Evolutionary conservation across 2,329 filamentous ascomycete species (phyloP).

Genomic region (Metarhizium anisopliae): DNA sequence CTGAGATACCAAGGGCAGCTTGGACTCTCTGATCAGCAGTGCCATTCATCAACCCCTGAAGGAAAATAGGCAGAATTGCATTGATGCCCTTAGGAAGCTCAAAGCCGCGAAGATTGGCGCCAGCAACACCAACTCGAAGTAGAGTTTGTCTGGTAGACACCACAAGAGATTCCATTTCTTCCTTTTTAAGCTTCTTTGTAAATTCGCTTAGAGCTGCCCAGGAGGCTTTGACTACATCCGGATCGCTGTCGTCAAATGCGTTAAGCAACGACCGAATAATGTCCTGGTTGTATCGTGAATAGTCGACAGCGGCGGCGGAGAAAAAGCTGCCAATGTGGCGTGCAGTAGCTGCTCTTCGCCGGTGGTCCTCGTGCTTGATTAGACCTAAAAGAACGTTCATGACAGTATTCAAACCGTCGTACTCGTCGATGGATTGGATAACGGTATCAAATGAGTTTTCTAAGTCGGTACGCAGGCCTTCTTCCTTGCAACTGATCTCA

Average conservation of each 20-base stretch:
- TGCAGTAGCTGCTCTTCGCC: constrained; percentile 68
- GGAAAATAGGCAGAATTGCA: constrained; percentile 89
- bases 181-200: constrained; percentile 84
- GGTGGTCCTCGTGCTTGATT: constrained; percentile 88
- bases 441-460: constrained; percentile 80
- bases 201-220: constrained; percentile 83
- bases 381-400: constrained; percentile 89
- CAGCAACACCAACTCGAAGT: constrained; percentile 79
- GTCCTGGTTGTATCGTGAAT: constrained; percentile 92
- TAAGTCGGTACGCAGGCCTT: constrained; percentile 63
- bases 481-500: constrained; percentile 69
- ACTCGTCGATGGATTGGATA: constrained; percentile 87
- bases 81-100: constrained; percentile 93
- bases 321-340: constrained; percentile 84
- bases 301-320: constrained; percentile 69
- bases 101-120: constrained; percentile 80
- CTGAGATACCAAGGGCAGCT: constrained; percentile 86
- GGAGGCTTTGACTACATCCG: constrained; percentile 75
- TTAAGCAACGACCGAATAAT: constrained; percentile 85
- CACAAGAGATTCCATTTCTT: constrained; percentile 94
- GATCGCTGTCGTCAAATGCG: constrained; percentile 82
- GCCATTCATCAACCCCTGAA: constrained; percentile 97
- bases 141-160: constrained; percentile 78
- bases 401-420: constrained; percentile 85
- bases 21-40: constrained; percentile 86